A percentile compares a stretch with the other conserved stretches of the same genome.
Evolutionary conservation across 1,139 yeast species (phyloP).

Genomic region (Protomyces gravidus): DNA sequence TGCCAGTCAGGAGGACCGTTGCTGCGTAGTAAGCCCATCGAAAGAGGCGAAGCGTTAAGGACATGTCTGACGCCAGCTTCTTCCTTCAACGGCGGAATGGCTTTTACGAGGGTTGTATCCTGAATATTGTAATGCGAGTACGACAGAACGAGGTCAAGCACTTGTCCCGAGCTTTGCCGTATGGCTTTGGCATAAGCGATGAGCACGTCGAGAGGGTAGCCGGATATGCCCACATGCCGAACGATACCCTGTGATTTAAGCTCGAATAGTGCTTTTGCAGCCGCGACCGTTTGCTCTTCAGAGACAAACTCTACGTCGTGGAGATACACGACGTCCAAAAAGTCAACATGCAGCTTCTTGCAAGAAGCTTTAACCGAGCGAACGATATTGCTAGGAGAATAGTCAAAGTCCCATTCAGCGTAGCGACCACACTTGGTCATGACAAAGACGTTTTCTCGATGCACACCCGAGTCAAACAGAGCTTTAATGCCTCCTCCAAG

Average conservation of each 20-base stretch:
- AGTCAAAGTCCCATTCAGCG: conserved; percentile 65
- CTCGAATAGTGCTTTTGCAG: conserved; percentile 55
- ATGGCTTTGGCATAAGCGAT: conserved; percentile 44
- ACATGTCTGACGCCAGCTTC: conserved; percentile 54
- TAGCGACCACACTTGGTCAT: conserved; percentile 87
- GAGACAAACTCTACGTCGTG: conserved; percentile 79
- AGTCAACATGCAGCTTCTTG: conserved; percentile 34
- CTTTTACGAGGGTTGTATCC: conserved; percentile 55
- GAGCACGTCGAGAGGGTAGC: conserved; percentile 74
- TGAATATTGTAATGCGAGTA: conserved; percentile 83
- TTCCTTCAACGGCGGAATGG: conserved; percentile 47
- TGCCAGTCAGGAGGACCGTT: conserved; percentile 70
- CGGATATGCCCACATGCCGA: conserved; percentile 70
- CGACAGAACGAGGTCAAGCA: conserved; percentile 69
- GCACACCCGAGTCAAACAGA: conserved; percentile 45
- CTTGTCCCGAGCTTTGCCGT: conserved; percentile 43
- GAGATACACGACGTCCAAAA: conserved; percentile 38
- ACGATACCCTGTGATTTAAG: conserved; percentile 64
- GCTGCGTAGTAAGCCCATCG: conserved; percentile 78
- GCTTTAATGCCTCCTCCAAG: conserved; percentile 59
- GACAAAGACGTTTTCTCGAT: conserved; percentile 62
- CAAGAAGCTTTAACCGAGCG: conserved; percentile 63
- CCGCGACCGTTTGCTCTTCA: conserved; percentile 54
- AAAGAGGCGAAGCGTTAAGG: conserved; percentile 76
- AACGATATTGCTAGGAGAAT: conserved; percentile 57